Base-by-base conservation (phyloP, 148 eudicot genomes). In the Cornus kousa region DNA sequence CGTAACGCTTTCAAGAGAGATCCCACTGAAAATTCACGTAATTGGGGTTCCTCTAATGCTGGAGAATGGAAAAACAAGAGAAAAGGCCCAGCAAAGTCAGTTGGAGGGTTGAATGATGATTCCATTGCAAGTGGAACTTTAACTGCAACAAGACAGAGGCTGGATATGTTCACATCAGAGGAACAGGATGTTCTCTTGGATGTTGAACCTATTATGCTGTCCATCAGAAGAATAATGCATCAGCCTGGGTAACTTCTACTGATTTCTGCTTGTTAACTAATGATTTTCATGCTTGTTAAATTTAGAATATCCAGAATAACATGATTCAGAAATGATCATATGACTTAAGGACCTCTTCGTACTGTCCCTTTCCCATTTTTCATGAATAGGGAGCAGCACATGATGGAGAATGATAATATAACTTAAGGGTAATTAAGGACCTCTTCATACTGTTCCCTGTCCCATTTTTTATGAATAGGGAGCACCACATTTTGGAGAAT, bases 121-220 rank as follows among this genome's bases (percentile, higher is more conserved):
- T 72, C 80, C 13, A 66, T 55, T 28, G 39, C 78, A 20, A 50
- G 46, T 71, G 84, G 65, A 33, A 78, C 80, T n/a, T 48, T 90
- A 5, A 90, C 97, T 66, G 89, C 82, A 66, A 90, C 97, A 5
- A 81, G 89, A 78, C 89, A 82, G 74, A 87, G 95, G 8, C 37
- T 90, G 78, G 97, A 96, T 78, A 12, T 81, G 17, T 93, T 96
- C 82, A 74, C 97, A 4, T 78, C 87, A 9, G 99, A 94, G 72
- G 98, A 94, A 81, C 91, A 92, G 82, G 95, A 94, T 53, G 82
- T 88, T 65, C 82, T 93, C 16, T 66, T 87, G 23, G 99, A 90
- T 39, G 68, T 87, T 59, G 99, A 96, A 77, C 82, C 84, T 6
- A 82, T 92, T 70, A 89, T 91, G 95, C 88, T 67, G 80, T 83